Percentiles rank a stretch among this genome's conserved stretches.
Evolutionary conservation across 2,329 filamentous ascomycete species (phyloP).

Genomic region (Immersiporthe knoxdaviesiana): DNA sequence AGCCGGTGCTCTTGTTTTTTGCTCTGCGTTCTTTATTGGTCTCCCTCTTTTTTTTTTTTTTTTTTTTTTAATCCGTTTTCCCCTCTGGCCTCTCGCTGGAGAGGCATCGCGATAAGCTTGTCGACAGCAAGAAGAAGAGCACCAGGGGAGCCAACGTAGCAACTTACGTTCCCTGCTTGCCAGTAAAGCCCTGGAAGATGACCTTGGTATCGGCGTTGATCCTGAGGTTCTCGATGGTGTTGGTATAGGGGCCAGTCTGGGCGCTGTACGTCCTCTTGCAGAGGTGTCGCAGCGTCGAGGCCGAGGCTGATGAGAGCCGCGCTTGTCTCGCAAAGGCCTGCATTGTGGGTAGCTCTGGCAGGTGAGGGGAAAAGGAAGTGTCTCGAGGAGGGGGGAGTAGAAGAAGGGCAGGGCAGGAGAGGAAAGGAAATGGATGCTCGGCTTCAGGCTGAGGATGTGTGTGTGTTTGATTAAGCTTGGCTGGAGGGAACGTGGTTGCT

Average conservation of each 20-base stretch:
- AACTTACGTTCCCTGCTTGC: slow-evolving; percentile 92
- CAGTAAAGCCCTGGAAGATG: slow-evolving; percentile 95
- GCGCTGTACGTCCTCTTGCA: slow-evolving; percentile 76
- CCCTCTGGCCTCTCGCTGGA: not conserved
- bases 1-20: not conserved
- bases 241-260: slow-evolving; percentile 67
- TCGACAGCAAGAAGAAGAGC: slow-evolving; percentile 13
- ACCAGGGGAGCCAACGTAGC: slow-evolving; percentile 11
- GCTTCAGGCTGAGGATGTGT: not conserved
- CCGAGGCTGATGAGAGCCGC: slow-evolving; percentile 69
- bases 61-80: not conserved
- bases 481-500: not conserved
- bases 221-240: slow-evolving; percentile 83
- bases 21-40: not conserved
- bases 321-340: slow-evolving; percentile 79
- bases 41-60: slow-evolving; percentile 5
- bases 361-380: not conserved
- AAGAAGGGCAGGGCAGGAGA: slow-evolving; percentile 1
- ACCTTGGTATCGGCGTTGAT: slow-evolving; percentile 94
- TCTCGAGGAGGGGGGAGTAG: slow-evolving; percentile 3
- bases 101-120: not conserved
- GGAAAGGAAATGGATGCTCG: slow-evolving; percentile 7
- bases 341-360: slow-evolving; percentile 60
- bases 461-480: not conserved
- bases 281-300: slow-evolving; percentile 67